Conservation (phyloP, 345 rosid genomes). For the Noccaea caerulescens region DNA sequence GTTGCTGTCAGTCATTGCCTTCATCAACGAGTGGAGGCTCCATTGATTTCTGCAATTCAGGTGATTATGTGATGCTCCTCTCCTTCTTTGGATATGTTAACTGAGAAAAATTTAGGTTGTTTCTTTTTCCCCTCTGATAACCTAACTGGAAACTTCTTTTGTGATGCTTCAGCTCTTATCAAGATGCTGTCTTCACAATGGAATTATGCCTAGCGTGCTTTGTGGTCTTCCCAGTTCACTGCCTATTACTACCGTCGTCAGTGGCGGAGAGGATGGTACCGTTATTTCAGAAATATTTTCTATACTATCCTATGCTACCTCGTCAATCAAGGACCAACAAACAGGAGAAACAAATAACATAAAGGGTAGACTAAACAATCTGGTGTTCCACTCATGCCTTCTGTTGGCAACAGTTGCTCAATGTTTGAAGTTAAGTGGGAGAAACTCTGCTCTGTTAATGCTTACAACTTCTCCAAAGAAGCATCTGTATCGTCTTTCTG, state of each 20-base stretch:
- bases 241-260: constrained; percentile 76
- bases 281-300: constrained; percentile 81
- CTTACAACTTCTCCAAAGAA: constrained; percentile 85
- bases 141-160: constrained; percentile 29
- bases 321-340: constrained; percentile 61
- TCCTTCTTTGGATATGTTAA: constrained; percentile 18
- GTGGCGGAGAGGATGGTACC: constrained; percentile 97
- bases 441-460: constrained; percentile 85
- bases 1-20: constrained; percentile 75
- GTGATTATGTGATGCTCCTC: constrained; percentile 44
- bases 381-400: constrained; percentile 71
- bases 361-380: constrained; percentile 64
- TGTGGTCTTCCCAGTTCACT: constrained; percentile 94
- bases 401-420: constrained; percentile 79
- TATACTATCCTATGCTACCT: constrained; percentile 64
- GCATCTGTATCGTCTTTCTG: constrained; percentile 80
- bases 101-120: constrained; percentile 17
- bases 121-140: constrained; percentile 25
- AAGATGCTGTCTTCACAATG: constrained; percentile 86
- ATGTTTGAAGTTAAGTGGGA: constrained; percentile 78
- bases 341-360: constrained; percentile 55
- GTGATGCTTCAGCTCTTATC: constrained; percentile 71
- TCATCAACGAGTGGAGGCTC: constrained; percentile 75
- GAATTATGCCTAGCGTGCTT: constrained; percentile 71
- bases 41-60: constrained; percentile 72